Percentiles rank a stretch among this genome's conserved stretches.
These are phyloP conservation scores for Syzygium malaccense DNA, from an alignment of 441 rosid species.

Conservation along the genomic window DNA sequence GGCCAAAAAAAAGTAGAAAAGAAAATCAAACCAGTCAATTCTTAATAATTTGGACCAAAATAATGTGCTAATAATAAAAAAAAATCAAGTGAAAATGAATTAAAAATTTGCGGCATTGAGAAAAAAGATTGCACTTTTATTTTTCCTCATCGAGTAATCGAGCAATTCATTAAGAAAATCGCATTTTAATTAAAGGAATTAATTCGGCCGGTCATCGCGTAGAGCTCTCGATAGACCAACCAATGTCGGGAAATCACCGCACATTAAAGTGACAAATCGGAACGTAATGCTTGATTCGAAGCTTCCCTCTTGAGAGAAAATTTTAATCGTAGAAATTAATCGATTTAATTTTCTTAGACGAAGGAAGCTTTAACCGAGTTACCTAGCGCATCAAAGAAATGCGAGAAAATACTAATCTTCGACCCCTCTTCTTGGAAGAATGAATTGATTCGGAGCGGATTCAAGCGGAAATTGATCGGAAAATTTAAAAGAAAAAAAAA, in stretches of 20 bases:
- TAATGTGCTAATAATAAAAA: no score
- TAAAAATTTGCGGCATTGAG: background rate
- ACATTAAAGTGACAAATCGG: background rate
- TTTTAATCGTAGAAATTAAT: background rate
- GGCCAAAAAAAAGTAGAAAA: no score
- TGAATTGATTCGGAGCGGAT: background rate
- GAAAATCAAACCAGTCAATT: background rate
- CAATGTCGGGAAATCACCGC: background rate
- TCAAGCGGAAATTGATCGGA: background rate
- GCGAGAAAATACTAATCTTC: background rate
- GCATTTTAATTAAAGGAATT: background rate
- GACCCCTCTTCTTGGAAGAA: background rate
- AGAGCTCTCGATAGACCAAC: background rate
- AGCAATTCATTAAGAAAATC: background rate
- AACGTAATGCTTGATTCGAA: background rate
- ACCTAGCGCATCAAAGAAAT: background rate
- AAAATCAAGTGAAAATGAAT: background rate
- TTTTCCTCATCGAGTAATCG: background rate
- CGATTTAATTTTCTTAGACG: background rate
- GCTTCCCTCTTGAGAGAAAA: background rate
- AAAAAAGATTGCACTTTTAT: background rate
- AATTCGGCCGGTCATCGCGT: background rate
- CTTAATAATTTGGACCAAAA: no score
- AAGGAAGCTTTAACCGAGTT: background rate
- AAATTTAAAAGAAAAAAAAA: rapidly evolving